Evolutionary conservation across 73 alveolate species (phyloP).

Genomic region (Paramecium sexaurelia): DNA sequence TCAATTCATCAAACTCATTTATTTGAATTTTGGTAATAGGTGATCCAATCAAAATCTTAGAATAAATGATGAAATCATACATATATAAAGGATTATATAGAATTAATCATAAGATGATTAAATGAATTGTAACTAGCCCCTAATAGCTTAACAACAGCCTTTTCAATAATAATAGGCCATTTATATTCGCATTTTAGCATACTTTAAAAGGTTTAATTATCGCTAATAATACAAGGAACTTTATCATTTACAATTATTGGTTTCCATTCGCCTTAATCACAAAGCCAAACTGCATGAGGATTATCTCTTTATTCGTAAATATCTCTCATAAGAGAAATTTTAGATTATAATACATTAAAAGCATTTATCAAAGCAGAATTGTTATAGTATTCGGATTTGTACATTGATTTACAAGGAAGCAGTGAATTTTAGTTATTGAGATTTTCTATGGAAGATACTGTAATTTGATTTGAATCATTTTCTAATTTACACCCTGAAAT

Average conservation of each 20-base stretch:
- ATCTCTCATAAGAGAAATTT: neutral
- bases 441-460: neutral
- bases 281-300: constrained; percentile 1
- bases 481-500: neutral
- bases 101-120: neutral
- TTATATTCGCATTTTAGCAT: neutral
- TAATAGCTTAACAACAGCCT: neutral
- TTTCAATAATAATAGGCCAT: constrained; percentile 15
- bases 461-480: neutral
- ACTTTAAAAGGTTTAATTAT: neutral
- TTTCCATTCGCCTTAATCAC: constrained; percentile 43
- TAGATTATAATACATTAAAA: neutral
- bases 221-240: neutral
- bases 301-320: neutral
- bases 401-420: neutral
- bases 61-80: neutral
- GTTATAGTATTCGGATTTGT: neutral
- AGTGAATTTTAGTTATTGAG: neutral
- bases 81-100: neutral
- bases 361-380: neutral
- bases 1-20: neutral
- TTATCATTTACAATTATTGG: neutral
- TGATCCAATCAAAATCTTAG: neutral
- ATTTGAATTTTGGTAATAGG: neutral
- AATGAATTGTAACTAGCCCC: neutral